Evolutionary conservation across 2,329 filamentous ascomycete species (phyloP).

Genomic region (Hypoxylon sp.): DNA sequence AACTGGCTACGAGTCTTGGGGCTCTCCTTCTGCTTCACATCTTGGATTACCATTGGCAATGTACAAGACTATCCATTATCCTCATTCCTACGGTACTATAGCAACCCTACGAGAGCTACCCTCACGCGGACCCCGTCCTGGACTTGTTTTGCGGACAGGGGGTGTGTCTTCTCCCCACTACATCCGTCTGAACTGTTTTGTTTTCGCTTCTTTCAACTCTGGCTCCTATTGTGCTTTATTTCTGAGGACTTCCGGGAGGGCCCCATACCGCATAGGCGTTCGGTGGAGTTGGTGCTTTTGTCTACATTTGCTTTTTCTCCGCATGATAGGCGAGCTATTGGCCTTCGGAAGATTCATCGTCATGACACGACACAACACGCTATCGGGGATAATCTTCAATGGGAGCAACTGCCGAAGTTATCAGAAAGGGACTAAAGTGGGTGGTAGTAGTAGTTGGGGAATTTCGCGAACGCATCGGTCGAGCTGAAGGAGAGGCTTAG

Average conservation of each 20-base stretch:
- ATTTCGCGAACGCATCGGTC: slow-evolving; percentile 19
- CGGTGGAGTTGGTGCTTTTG: slow-evolving; percentile 42
- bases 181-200: slow-evolving; percentile 11
- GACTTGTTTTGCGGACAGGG: slow-evolving; percentile 15
- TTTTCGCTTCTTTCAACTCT: slow-evolving; percentile 33
- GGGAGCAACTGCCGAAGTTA: slow-evolving; percentile 15
- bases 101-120: slow-evolving; percentile 19
- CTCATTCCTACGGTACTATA: slow-evolving; percentile 32
- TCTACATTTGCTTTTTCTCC: slow-evolving; percentile 18
- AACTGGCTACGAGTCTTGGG: slow-evolving; percentile 28
- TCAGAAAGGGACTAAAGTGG: slow-evolving; percentile 20
- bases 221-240: slow-evolving; percentile 37
- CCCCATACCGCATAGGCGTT: slow-evolving; percentile 46
- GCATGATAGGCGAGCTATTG: slow-evolving; percentile 40
- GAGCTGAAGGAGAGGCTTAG: slow-evolving; percentile 23
- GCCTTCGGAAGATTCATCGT: slow-evolving; percentile 22
- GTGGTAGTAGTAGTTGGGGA: slow-evolving; percentile 23
- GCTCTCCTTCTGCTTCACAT: slow-evolving; percentile 28
- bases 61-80: slow-evolving; percentile 25
- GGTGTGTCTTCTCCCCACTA: slow-evolving; percentile 15
- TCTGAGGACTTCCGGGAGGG: slow-evolving; percentile 35
- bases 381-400: slow-evolving; percentile 16
- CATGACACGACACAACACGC: slow-evolving; percentile 1
- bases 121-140: slow-evolving; percentile 3
- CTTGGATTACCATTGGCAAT: slow-evolving; percentile 29